A percentile compares a stretch with the other conserved stretches of the same genome.
These are phyloP conservation scores for Solanum pinnatisectum DNA, from an alignment of 257 asterid genomes.

Conservation along the genomic window DNA sequence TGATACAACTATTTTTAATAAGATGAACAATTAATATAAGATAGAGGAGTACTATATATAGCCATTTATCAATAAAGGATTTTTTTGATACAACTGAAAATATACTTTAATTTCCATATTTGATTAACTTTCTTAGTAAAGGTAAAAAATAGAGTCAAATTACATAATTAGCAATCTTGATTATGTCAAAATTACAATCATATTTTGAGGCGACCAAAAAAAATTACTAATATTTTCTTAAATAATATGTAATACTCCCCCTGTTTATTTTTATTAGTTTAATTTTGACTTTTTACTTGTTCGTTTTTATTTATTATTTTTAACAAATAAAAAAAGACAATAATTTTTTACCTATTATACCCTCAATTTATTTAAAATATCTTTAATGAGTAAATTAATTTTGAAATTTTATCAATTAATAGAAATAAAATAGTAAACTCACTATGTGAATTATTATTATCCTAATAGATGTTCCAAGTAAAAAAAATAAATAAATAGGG, in stretches of 20 bases:
- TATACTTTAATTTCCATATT: not conserved
- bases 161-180: not conserved
- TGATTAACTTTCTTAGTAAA: not conserved
- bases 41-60: not conserved
- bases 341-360: no score
- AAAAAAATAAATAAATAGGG: no score
- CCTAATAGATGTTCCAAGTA: no score
- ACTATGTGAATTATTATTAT: no score
- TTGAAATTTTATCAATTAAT: no score
- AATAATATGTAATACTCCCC: not conserved
- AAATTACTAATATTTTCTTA: not conserved
- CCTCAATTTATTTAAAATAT: no score
- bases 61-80: not conserved
- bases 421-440: no score
- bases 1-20: not conserved
- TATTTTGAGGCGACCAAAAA: not conserved
- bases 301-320: no score
- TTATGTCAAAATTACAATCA: not conserved
- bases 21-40: not conserved
- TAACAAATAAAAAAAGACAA: no score
- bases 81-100: not conserved
- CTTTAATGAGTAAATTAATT: no score
- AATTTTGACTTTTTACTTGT: no score
- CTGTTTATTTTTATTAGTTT: no score
- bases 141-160: not conserved